Percentiles rank a stretch among this genome's conserved stretches.
These are phyloP conservation scores for Salix exigua DNA, from an alignment of 345 rosid species.

Conservation along the genomic window DNA sequence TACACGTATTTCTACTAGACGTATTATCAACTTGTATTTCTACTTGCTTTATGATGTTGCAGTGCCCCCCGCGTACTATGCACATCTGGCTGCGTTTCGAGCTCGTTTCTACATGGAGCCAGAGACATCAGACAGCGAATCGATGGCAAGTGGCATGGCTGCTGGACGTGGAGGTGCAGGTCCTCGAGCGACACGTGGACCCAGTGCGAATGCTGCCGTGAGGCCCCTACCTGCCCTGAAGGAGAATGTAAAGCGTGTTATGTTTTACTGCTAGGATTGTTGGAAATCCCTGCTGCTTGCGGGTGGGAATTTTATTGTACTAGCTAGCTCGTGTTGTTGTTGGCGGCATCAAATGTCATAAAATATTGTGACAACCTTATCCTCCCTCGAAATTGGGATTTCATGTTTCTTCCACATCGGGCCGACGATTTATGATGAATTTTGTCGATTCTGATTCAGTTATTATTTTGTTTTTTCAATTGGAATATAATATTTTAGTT, in stretches of 20 bases:
- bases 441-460: too few species aligned
- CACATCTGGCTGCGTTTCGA: slow-evolving; percentile 95
- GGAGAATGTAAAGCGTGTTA: slow-evolving; percentile 90
- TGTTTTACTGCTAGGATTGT: slow-evolving; percentile 70
- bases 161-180: slow-evolving; percentile 50
- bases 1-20: background rate
- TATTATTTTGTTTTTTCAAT: too few species aligned
- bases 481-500: too few species aligned
- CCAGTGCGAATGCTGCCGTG: slow-evolving; percentile 63
- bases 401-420: too few species aligned
- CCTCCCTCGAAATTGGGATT: too few species aligned
- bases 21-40: background rate
- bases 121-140: slow-evolving; percentile 94
- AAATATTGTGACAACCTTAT: too few species aligned
- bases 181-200: slow-evolving; percentile 50
- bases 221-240: slow-evolving; percentile 86
- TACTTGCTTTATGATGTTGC: slow-evolving; percentile 8
- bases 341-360: too few species aligned
- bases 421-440: too few species aligned
- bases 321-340: too few species aligned
- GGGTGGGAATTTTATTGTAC: background rate
- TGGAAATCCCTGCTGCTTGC: background rate
- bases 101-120: slow-evolving; percentile 99
- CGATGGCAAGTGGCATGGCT: slow-evolving; percentile 71
- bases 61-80: slow-evolving; percentile 98